Evolutionary conservation across 352 stramenopile genomes (phyloP), one percentile per base, ranked within the genome.

Genomic region (Phytophthora pinifolia): DNA sequence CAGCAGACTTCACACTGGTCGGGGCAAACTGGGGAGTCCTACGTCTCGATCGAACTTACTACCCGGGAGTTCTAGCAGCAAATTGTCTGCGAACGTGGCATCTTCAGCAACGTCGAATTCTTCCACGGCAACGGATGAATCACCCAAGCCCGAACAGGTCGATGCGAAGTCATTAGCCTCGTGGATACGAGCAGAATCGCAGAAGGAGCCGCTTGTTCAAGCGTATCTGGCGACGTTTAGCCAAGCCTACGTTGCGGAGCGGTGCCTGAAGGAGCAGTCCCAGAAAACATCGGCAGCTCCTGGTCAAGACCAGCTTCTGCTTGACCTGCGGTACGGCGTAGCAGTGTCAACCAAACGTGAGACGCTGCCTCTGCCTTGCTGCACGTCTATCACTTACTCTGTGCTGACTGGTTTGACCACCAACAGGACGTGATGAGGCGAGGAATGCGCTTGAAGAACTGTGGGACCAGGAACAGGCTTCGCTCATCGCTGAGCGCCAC

Each of bases 301-400:
- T 8, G 62, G 70, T 9, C 41, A 54, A 12, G 54, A 76, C 22
- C 51, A 76, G 20, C 25, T 65, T 12, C 42, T 72, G 39, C 61
- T 69, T 4, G 56, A 76, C 13, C 39, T 85, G 38, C 63, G 74
- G 3, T 57, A 80, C 18, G 60, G 33, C 14, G 29, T 63, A 12
- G 72, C 72, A 4, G 62, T 85, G 13, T 67, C 47, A 30, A 48
- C 55, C 18, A 80, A 85, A 42, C 54, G 72, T 82, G 48, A 22
- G 58, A 27, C 4, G 22, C 22, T 31, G 17, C 13, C 1, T 35
- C 18, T 4, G n/a, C 0, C 6, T 38, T 31, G 29, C 27, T 31
- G 29, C 27, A 29, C 18, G 13, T 18, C 3, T 0, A 17, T 61
- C 2, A 30, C 13, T 18, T 17, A 2, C 18, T 45, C 15, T 29